phyloP scores from a whole-genome alignment of 1,284 basidiomycete genomes.

The Ganoderma lingzhi region DNA sequence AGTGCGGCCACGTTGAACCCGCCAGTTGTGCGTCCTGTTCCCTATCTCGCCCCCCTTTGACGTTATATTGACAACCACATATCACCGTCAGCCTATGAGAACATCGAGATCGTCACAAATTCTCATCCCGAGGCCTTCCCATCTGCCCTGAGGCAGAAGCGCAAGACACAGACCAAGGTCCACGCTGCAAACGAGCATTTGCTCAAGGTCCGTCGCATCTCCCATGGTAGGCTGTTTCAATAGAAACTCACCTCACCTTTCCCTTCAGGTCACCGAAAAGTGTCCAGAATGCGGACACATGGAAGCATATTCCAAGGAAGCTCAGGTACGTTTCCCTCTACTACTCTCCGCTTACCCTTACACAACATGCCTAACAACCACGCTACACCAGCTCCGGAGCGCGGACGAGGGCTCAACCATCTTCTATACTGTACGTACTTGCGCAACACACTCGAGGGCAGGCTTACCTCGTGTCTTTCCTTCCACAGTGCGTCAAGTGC shows the following conservation, averaged over 20 bases:
- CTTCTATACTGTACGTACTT: constrained; percentile 70
- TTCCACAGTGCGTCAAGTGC: constrained; percentile 69
- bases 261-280: constrained; percentile 83
- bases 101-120: constrained; percentile 88
- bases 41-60: constrained; percentile 3
- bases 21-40: constrained; percentile 74
- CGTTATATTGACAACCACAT: constrained; percentile 10
- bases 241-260: neutral
- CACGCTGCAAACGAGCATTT: constrained; percentile 81
- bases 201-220: constrained; percentile 60
- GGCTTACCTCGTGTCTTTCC: constrained; percentile 4
- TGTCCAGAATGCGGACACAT: constrained; percentile 91
- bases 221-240: neutral
- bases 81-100: constrained; percentile 84
- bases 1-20: constrained; percentile 88
- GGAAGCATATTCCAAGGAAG: constrained; percentile 81
- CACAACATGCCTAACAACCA: constrained; percentile 23
- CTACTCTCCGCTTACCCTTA: neutral
- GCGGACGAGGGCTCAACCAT: constrained; percentile 93
- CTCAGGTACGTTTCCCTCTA: constrained; percentile 60
- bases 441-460: neutral
- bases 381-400: constrained; percentile 73
- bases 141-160: constrained; percentile 85
- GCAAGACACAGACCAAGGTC: constrained; percentile 89
- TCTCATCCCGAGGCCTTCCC: constrained; percentile 97